Base-by-base conservation (phyloP, 176 grass and related monocot genomes). In the Cenchrus fungigraminus region DNA sequence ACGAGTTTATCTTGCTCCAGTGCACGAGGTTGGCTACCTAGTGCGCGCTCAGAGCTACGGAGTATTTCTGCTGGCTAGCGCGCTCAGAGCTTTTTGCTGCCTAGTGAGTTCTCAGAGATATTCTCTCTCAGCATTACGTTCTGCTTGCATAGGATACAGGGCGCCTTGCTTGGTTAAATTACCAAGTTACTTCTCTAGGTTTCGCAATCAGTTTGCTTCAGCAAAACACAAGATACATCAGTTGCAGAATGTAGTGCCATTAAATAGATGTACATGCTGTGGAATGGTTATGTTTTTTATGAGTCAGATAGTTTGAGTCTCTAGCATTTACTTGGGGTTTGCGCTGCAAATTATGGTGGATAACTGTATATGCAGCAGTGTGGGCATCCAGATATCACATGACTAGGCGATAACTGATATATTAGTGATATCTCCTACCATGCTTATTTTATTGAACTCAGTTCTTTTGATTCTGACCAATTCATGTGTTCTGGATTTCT, bases 371-470 rank as follows among this genome's bases (percentile, higher is more conserved):
- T 82, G 46, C 29, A 78, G 29, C 54, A 52, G 2, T 79, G 8
- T 65, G 73, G 78, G 47, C 17, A 12, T 46, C 45, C 45, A 46
- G 45, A 46, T 46, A 46, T 8, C 45, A 45, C 53, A 34, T 51
- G 16, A 34, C 65, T 52, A 52, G 12, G 79, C 51, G 3, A 8
- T 12, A 51, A 56, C 14, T 74, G 3, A 68, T 1, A 68, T 28
- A 90, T 69, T 68, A 15, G 61, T 40, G 32, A 51, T 74, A 54
- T 55, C 40, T 46, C 40, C 6, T 78, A 78, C 40, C 42, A 61
- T 69, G 13, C 80, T 63, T 80, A 12, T 56, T 46, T 8, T 80
- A 32, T 52, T 86, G 49, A 44, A n/a, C 31, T 73, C 52, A 56
- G 74, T 68, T 52, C 55, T 52, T 77, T 40, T 46, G 51, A 60